These are phyloP conservation scores for Pseudocercospora fijiensis DNA, from an alignment of 2,329 filamentous ascomycete genomes.

Conservation along the genomic window DNA sequence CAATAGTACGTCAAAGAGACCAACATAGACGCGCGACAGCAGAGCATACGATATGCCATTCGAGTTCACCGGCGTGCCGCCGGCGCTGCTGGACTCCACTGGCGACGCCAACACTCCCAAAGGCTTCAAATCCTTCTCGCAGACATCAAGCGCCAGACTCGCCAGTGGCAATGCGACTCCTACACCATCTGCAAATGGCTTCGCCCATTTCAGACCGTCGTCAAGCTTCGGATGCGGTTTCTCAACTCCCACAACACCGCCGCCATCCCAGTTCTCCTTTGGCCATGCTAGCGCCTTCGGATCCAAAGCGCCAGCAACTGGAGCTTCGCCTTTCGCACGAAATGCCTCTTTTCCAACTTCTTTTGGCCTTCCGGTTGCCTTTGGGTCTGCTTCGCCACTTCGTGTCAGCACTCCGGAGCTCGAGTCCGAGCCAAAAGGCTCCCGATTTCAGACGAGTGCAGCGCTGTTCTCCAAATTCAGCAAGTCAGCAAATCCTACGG, in stretches of 20 bases:
- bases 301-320: not conserved
- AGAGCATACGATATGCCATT: constrained; percentile 19
- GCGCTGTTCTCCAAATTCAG: not conserved
- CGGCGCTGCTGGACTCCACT: constrained; percentile 9
- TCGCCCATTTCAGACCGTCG: not conserved
- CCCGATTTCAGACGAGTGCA: not conserved
- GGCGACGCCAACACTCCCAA: not conserved
- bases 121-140: constrained; percentile 6
- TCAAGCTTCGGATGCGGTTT: not conserved
- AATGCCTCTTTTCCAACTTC: not conserved
- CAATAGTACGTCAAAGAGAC: not conserved
- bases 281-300: not conserved
- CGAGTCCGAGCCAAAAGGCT: not conserved
- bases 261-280: not conserved
- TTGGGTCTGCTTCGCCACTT: constrained; percentile 2
- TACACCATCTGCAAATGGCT: not conserved
- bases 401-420: not conserved
- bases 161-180: not conserved
- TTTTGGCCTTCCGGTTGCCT: not conserved
- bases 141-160: not conserved
- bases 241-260: not conserved
- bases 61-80: constrained; percentile 24
- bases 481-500: not conserved
- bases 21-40: not conserved
- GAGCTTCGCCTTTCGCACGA: not conserved